Evolutionary conservation across 2,329 filamentous ascomycete genomes (phyloP), one percentile per base, ranked within the genome.

Genomic region (Dothiorella sarmentorum): DNA sequence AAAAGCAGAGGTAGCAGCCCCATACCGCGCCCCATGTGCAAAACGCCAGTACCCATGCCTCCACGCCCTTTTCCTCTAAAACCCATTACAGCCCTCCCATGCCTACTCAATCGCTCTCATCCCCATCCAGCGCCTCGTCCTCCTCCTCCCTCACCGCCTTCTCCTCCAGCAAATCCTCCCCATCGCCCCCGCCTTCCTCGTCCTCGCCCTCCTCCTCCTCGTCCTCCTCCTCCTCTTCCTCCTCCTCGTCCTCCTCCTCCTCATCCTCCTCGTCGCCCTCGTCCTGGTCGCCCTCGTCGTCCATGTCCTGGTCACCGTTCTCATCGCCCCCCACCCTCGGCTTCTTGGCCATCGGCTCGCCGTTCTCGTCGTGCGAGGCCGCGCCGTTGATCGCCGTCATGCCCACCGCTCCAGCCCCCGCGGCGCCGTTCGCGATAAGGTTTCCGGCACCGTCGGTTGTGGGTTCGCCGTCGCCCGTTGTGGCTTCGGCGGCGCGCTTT

Each of bases 91-190:
- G 2, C 7, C 0, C 5, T 15, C n/a, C 3, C 17, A 15, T 29
- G 11, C 10, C n/a, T 11, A 10, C 17, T 69, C 64, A 74, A 63
- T 73, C 72, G 53, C 71, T 73, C 47, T 75, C 73, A 27, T 76
- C 85, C 63, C 88, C 86, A 59, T 86, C 85, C 24, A 77, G 70
- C 60, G 76, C 81, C 1, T 77, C 76, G 53, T 76, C 75, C 15
- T 77, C 76, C 1, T 74, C 74, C 3, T 73, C 71, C 7, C 76
- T 73, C 2, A 66, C 70, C 38, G 77, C 76, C 18, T 78, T 76
- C 3, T 78, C 78, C 62, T 76, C 76, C 4, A 73, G 65, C 56
- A 77, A 68, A 31, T 77, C 78, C 45, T 81, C 80, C 27, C 82
- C 81, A 9, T 76, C 74, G 4, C 78, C 78, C 52, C 83, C 81